Evolutionary conservation across 1,139 yeast genomes (phyloP), one percentile per base, ranked within the genome.

Genomic region (Petasospora fabianii): DNA sequence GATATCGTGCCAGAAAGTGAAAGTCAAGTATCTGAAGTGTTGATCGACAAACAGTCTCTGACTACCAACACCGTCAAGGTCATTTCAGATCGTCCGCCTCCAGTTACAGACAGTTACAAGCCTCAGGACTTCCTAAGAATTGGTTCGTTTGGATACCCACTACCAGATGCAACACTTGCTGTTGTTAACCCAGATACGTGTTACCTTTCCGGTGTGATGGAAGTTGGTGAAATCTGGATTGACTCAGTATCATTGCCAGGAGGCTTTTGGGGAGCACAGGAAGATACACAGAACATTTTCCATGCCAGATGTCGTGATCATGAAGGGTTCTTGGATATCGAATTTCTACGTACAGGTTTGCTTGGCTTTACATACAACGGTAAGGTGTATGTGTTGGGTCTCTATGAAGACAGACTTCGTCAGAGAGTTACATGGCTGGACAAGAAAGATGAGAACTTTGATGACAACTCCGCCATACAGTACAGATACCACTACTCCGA

Each of bases 171-270:
- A 1, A 86, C 95, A 0, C 62, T 92, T 31, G 97, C 97, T 0
- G 79, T 92, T 26, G 97, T 92, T 0, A 88, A 94, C 56, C 97
- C 98, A 0, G 98, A 94, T 48, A 84, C 86, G 45, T 73, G 80
- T 24, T 62, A 77, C 5, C 64, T 87, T 15, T 80, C 85, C 4
- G 73, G 76, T 3, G 77, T 71, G 34, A 77, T 86, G 51, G 90
- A 84, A 48, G 84, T 94, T n/a, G 98, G 98, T 17, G 99, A 92
- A 59, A 83, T 92, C 24, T 94, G 98, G 98, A 85, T 92, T 17
- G 96, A 87, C 56, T 80, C 90, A 43, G 95, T 92, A 3, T 84
- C 95, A 44, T 65, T 87, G 6, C 80, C 92, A 5, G 96, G 96
- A 7, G 96, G 96, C 0, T 86, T 84, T 55, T 87, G 87, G 80